Evolutionary conservation across 495 filamentous ascomycete genomes (phyloP), one percentile per base, ranked within the genome.

Genomic region (Penicillium malachiteum): DNA sequence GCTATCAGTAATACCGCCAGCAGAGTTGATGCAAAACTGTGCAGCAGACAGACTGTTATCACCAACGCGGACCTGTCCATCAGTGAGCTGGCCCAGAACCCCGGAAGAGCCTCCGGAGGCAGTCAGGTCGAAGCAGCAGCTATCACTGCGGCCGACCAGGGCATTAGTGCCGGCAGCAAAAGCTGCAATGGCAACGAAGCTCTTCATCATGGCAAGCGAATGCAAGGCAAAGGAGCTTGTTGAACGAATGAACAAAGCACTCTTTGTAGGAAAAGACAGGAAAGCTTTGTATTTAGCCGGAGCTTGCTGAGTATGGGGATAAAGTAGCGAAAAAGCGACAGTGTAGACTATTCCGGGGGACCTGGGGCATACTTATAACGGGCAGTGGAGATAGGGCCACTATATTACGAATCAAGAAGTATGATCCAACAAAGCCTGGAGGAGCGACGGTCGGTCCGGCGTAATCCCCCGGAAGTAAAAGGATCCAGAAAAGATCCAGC

Each of bases 21-120:
- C 71, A 8, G 64, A 64, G 47, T 74, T 61, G 57, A 83, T 80
- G 53, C 77, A 81, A 64, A 68, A 82, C 16, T 66, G 60, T 18
- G 72, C 69, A 13, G 67, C 57, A 6, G 70, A 50, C 13, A 79
- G 58, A 11, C 67, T 68, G 41, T 73, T 39, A 11, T 67, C 77
- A 38, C 78, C 75, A 55, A 82, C 71, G 18, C 82, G 74, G 55
- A 75, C 75, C 68, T 85, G 82, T 17, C 83, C 83, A 60, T 83
- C 78, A 53, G 50, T 55, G 39, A 84, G 67, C 60, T 86, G 79
- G 21, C 80, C 83, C 16, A 84, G 60, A 31, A 68, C 57, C 21
- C 81, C 81, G 32, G 75, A 76, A 26, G 66, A 70, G 55, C 62
- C 71, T 10, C 79, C 78, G 31, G 76, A 69, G 11, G 77, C 70